A percentile compares a stretch with the other conserved stretches of the same genome.
Evolutionary conservation across 2,329 filamentous ascomycete genomes (phyloP).

Genomic region (Chrysoporthe cubensis): DNA sequence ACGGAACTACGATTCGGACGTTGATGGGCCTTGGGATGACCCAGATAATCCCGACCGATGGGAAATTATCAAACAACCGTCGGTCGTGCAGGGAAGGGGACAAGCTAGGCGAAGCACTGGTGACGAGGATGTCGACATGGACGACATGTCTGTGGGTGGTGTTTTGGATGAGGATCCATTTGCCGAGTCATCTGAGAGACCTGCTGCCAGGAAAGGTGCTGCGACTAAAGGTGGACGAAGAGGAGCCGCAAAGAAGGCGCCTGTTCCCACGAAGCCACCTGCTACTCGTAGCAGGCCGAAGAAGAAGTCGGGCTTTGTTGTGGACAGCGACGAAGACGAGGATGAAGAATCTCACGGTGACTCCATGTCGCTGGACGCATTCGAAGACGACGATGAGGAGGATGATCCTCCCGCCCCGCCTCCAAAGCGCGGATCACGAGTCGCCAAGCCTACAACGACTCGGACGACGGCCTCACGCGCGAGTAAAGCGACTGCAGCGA

Average conservation of each 20-base stretch:
- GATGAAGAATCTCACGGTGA: conserved; percentile 36
- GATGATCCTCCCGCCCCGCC: conserved; percentile 41
- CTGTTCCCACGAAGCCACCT: conserved; percentile 51
- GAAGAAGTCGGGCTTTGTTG: conserved; percentile 44
- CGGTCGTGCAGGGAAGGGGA: conserved; percentile 34
- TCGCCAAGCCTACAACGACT: conserved; percentile 31
- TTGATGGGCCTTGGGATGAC: conserved; percentile 85
- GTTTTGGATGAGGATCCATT: conserved; percentile 29
- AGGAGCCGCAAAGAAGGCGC: conserved; percentile 41
- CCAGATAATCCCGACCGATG: conserved; percentile 62
- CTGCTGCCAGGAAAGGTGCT: conserved; percentile 36
- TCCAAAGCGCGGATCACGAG: conserved; percentile 39
- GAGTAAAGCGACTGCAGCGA: conserved; percentile 35
- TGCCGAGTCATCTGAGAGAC: conserved; percentile 26
- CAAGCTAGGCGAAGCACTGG: conserved; percentile 44
- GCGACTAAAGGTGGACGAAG: conserved; percentile 39
- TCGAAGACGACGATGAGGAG: conserved; percentile 42
- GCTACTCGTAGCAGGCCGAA: conserved; percentile 48
- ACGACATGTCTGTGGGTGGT: conserved; percentile 51
- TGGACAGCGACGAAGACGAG: conserved; percentile 44
- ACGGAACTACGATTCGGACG: conserved; percentile 83
- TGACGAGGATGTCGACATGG: conserved; percentile 56
- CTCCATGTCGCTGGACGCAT: conserved; percentile 37
- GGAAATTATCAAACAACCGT: conserved; percentile 18
- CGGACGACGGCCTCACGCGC: conserved; percentile 38